Evolutionary conservation across 129 eudicot genomes (phyloP).

Genomic region (Glebionis coronaria): DNA sequence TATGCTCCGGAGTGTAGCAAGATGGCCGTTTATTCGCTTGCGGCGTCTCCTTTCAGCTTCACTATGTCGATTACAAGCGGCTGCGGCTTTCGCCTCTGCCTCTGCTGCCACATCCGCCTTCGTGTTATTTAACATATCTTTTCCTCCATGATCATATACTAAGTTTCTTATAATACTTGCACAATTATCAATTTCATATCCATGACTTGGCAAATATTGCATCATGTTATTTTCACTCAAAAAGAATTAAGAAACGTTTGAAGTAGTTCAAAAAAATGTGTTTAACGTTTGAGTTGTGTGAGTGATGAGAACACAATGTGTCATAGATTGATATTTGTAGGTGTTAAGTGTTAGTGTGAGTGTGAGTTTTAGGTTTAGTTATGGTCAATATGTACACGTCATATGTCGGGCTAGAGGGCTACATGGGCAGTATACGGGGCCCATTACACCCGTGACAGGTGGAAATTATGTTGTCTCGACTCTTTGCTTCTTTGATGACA

Average conservation of each 20-base stretch:
- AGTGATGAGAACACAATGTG: background rate
- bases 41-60: slow-evolving; percentile 79
- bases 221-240: slow-evolving; percentile 19
- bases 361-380: background rate
- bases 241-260: background rate
- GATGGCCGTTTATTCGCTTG: slow-evolving; percentile 68
- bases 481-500: slow-evolving; percentile 16
- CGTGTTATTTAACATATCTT: slow-evolving; percentile 18
- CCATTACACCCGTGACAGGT: slow-evolving; percentile 32
- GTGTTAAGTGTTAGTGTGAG: background rate
- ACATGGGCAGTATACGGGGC: slow-evolving; percentile 18
- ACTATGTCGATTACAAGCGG: slow-evolving; percentile 66
- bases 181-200: slow-evolving; percentile 41
- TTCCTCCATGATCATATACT: slow-evolving; percentile 25
- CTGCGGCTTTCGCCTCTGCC: slow-evolving; percentile 45
- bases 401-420: slow-evolving; percentile 27
- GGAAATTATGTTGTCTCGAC: slow-evolving; percentile 31
- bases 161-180: slow-evolving; percentile 35
- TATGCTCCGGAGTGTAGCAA: slow-evolving; percentile 77
- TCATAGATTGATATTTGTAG: slow-evolving; percentile 17
- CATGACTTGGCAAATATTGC: slow-evolving; percentile 43
- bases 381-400: slow-evolving; percentile 29
- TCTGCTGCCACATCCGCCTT: slow-evolving; percentile 23
- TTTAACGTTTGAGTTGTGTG: slow-evolving; percentile 3
- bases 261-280: background rate